Evolutionary conservation across 2,329 filamentous ascomycete species (phyloP).

Genomic region (Fonsecaea erecta): DNA sequence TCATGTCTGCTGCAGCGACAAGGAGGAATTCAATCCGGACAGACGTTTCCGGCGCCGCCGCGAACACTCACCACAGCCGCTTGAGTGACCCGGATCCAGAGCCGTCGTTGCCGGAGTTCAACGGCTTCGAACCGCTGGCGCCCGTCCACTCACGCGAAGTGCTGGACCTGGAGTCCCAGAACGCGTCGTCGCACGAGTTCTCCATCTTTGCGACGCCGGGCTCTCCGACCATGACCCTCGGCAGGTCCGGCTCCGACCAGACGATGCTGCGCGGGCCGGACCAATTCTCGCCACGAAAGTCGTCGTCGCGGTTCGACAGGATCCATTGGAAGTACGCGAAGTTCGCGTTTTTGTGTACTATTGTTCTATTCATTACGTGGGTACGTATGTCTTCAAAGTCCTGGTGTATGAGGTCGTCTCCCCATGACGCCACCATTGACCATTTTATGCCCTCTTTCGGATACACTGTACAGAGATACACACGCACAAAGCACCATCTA

Average conservation of each 20-base stretch:
- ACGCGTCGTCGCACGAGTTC: neutral
- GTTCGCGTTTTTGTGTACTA: slow-evolving; percentile 29
- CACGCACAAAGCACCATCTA: too few relatives aligned
- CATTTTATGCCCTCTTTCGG: too few relatives aligned
- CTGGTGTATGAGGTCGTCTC: too few relatives aligned
- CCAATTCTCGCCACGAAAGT: slow-evolving; percentile 12
- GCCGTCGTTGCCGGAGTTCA: slow-evolving; percentile 2
- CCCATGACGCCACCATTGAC: too few relatives aligned
- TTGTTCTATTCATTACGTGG: slow-evolving; percentile 32
- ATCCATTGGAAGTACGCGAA: slow-evolving; percentile 33
- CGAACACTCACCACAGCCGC: neutral
- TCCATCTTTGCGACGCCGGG: slow-evolving; percentile 2
- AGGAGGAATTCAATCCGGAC: neutral
- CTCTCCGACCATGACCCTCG: slow-evolving; percentile 8
- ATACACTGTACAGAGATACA: too few relatives aligned
- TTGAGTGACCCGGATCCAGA: neutral
- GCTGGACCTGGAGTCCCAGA: slow-evolving; percentile 13
- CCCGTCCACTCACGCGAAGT: slow-evolving; percentile 21
- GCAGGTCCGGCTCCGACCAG: slow-evolving; percentile 12
- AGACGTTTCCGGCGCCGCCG: neutral
- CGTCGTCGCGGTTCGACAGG: slow-evolving; percentile 24
- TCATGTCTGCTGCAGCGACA: slow-evolving; percentile 1
- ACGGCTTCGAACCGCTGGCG: slow-evolving; percentile 23
- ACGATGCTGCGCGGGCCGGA: slow-evolving; percentile 3
- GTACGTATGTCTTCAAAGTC: slow-evolving; percentile 18